These are phyloP conservation scores for Asterella californica DNA, from an alignment of 225 moss, liverwort and hornwort genomes.

Conservation along the genomic window DNA sequence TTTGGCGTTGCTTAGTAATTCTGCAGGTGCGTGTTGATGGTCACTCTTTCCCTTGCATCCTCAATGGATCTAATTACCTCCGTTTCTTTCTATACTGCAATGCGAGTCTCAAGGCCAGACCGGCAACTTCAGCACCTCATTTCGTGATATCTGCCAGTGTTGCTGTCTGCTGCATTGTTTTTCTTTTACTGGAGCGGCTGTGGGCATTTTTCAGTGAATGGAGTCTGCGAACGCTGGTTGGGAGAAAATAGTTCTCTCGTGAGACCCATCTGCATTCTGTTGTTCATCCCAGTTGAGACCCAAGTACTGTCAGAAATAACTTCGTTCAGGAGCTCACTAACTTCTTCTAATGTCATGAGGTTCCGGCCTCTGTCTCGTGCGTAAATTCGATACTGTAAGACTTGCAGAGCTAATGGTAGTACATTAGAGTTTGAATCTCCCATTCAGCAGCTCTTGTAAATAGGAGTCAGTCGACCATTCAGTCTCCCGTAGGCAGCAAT, in stretches of 20 bases:
- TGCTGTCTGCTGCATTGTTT: neutral
- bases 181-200: neutral
- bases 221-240: neutral
- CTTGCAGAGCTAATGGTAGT: neutral
- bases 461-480: neutral
- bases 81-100: neutral
- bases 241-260: neutral
- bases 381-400: neutral
- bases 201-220: neutral
- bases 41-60: neutral
- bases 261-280: neutral
- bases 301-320: neutral
- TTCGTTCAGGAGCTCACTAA: neutral
- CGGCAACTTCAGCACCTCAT: neutral
- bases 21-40: constrained; percentile 53
- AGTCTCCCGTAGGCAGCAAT: neutral
- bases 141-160: neutral
- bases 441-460: neutral
- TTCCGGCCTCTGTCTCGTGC: too few relatives aligned
- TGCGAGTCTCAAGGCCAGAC: neutral
- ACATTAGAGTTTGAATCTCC: neutral
- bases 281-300: neutral
- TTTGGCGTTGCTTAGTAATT: constrained; percentile 87
- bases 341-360: neutral
- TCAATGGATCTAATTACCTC: neutral